Evolutionary conservation across 768 basidiomycete species (phyloP).

Genomic region (Kondoa malvinella): DNA sequence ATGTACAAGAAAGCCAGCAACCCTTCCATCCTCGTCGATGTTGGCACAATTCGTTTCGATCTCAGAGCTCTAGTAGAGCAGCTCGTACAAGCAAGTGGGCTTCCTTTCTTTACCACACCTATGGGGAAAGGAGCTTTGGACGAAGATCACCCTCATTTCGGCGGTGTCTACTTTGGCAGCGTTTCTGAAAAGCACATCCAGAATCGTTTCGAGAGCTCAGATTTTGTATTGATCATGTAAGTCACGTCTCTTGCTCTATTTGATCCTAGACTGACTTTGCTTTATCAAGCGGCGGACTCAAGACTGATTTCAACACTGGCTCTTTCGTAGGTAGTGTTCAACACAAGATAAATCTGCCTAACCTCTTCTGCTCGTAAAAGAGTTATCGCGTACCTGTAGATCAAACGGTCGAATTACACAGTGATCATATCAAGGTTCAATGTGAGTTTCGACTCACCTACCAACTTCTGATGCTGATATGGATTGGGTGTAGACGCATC

Average conservation of each 20-base stretch:
- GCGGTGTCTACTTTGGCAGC: conserved; percentile 49
- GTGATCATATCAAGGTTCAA: neutral
- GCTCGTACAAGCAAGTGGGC: conserved; percentile 45
- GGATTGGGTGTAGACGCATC: neutral
- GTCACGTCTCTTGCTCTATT: no score
- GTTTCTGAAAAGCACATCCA: conserved; percentile 44
- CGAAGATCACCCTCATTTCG: conserved; percentile 46
- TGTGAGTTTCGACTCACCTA: neutral
- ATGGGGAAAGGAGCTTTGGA: conserved; percentile 63
- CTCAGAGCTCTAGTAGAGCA: conserved; percentile 46
- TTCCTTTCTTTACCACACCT: conserved; percentile 59
- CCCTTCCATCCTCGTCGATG: neutral
- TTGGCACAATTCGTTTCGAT: conserved; percentile 47
- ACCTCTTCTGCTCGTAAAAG: neutral
- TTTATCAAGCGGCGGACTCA: conserved; percentile 38
- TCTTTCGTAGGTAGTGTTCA: neutral
- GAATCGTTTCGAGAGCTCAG: conserved; percentile 53
- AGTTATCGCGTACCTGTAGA: neutral
- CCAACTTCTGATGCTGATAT: neutral
- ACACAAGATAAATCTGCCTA: neutral
- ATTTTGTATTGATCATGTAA: conserved; percentile 57
- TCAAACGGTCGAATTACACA: neutral
- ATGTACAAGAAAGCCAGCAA: conserved; percentile 34
- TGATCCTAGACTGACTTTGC: no score
- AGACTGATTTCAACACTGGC: conserved; percentile 43